Base-by-base conservation (phyloP, 176 grass and related monocot genomes). In the Poa pratensis region DNA sequence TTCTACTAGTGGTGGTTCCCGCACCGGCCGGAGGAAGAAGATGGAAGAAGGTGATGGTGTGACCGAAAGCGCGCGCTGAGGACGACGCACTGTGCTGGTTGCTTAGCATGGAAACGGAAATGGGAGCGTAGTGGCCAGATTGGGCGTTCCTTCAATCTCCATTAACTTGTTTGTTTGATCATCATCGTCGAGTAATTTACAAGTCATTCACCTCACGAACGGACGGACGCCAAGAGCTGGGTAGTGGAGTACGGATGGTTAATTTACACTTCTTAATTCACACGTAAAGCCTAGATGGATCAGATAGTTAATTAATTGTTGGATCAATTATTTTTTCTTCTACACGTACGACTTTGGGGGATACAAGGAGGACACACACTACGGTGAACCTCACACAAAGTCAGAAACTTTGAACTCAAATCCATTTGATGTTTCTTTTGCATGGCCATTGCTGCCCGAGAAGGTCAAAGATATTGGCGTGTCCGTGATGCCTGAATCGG, bases 101-200 rank as follows among this genome's bases (percentile, higher is more conserved):
- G 54, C 63, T 51, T 50, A 34, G 24, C 81, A 24, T 64, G 67
- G 5, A 16, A 0, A 17, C 40, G 75, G 81, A 22, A 50, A 74
- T 3, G 71, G 45, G 12, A 73, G 67, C 20, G 27, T 35, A 27
- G 67, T 86, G 85, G 54, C 43, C 2, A 35, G 1, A 1, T 59
- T 18, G 30, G 64, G 28, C 26, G 48, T 28, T 75, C 28, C 28
- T 65, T 65, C 6, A 5, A 43, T 43, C 42, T 20, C 72, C 14
- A 52, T 83, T 20, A 74, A 27, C 6, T 26, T n/a, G 51, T 49
- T 6, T 46, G 60, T 15, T 82, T 7, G 8, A 27, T 16, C 53
- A 81, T 89, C 67, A 75, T 74, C 7, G 66, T 75, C 80, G 82
- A 89, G 77, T 85, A 17, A 59, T 85, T 50, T 69, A 42, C 69